These are phyloP conservation scores for Cyclotella cryptica DNA, from an alignment of 108 stramenopile genomes.

Conservation along the genomic window DNA sequence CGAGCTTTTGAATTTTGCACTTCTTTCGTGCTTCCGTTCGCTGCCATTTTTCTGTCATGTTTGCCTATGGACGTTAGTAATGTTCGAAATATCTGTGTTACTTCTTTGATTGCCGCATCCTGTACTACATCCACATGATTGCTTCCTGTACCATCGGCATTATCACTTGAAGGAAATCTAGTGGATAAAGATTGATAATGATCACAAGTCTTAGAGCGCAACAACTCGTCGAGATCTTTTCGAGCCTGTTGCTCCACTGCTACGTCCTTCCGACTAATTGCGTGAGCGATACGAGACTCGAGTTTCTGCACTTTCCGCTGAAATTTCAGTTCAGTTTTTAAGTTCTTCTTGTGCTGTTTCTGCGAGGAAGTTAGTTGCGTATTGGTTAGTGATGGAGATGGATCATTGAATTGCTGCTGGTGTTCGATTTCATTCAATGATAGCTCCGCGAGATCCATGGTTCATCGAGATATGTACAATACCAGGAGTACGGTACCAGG, in stretches of 20 bases:
- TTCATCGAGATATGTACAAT: too few relatives aligned
- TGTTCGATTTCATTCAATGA: neutral
- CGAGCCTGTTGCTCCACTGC: slow-evolving; percentile 50
- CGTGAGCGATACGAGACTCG: slow-evolving; percentile 64
- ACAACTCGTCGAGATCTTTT: slow-evolving; percentile 49
- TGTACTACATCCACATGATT: neutral
- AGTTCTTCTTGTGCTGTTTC: slow-evolving; percentile 41
- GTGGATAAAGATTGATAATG: neutral
- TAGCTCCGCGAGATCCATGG: neutral
- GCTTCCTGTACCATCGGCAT: neutral
- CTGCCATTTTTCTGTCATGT: neutral
- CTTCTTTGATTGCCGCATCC: slow-evolving; percentile 17
- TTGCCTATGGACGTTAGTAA: slow-evolving; percentile 23
- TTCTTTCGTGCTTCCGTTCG: neutral
- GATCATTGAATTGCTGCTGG: neutral
- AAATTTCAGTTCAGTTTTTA: slow-evolving; percentile 60
- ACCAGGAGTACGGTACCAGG: too few relatives aligned
- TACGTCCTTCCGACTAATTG: slow-evolving; percentile 59
- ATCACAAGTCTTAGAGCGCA: neutral
- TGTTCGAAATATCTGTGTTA: slow-evolving; percentile 28
- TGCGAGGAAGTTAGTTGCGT: slow-evolving; percentile 22
- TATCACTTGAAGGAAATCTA: neutral
- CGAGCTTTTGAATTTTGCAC: slow-evolving; percentile 54
- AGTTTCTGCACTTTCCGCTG: slow-evolving; percentile 53
- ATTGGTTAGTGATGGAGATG: neutral